Conservation (phyloP, 225 moss, liverwort and hornwort species). For the Polytrichum commune region DNA sequence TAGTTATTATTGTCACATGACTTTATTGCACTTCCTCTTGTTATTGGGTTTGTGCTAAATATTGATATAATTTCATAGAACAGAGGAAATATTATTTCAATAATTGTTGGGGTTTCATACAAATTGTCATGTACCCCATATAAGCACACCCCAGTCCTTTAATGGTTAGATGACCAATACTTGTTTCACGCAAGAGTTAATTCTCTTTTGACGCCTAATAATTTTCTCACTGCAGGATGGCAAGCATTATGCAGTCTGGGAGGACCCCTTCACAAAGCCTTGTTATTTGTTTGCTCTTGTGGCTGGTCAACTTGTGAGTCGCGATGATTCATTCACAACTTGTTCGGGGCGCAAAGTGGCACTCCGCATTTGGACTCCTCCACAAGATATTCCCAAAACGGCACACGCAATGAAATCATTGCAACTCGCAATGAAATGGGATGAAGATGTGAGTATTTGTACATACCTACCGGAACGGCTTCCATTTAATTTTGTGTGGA, state of each 20-base stretch:
- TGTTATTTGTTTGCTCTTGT: constrained; percentile 94
- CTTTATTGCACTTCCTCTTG: too few species aligned
- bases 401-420: constrained; percentile 81
- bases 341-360: constrained; percentile 73
- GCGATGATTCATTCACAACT: constrained; percentile 80
- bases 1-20: too few species aligned
- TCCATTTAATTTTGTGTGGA: neutral
- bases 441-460: constrained; percentile 68
- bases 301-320: constrained; percentile 86
- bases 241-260: constrained; percentile 88
- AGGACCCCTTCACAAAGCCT: constrained; percentile 92
- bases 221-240: constrained; percentile 37
- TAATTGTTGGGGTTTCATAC: too few species aligned
- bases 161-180: too few species aligned
- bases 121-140: too few species aligned
- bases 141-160: too few species aligned
- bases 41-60: too few species aligned
- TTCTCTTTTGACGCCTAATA: too few species aligned
- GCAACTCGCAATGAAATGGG: constrained; percentile 93
- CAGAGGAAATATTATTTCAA: too few species aligned
- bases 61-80: too few species aligned
- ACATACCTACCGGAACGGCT: too few species aligned
- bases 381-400: constrained; percentile 79
- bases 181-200: too few species aligned
- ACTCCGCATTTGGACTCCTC: constrained; percentile 84